A percentile compares a stretch with the other conserved stretches of the same genome.
These are phyloP conservation scores for Lasiosphaeria hispida DNA, from an alignment of 495 filamentous ascomycete genomes.

Conservation along the genomic window DNA sequence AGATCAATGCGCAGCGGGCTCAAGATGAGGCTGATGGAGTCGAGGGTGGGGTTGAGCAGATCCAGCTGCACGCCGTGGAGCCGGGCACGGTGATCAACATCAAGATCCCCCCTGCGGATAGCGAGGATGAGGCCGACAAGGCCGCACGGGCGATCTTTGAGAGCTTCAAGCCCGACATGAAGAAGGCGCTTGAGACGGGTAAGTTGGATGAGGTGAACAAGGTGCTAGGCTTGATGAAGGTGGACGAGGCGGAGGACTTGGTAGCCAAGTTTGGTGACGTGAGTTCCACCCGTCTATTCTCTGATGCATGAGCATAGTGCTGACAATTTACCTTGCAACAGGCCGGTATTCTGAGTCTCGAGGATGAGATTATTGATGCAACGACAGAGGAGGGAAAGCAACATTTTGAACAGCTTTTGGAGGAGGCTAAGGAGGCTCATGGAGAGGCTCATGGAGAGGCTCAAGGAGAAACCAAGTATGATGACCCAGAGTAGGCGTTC, in stretches of 20 bases:
- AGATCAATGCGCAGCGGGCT: constrained; percentile 66
- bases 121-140: constrained; percentile 62
- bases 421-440: constrained; percentile 34
- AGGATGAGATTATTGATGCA: constrained; percentile 90
- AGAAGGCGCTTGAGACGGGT: constrained; percentile 77
- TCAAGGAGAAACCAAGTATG: constrained; percentile 18
- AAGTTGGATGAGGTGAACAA: constrained; percentile 93
- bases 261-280: constrained; percentile 80
- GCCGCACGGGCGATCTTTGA: constrained; percentile 76
- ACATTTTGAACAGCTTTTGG: constrained; percentile 75
- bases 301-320: not conserved
- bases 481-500: constrained; percentile 32
- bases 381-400: constrained; percentile 88
- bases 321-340: constrained; percentile 24
- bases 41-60: constrained; percentile 79
- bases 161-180: constrained; percentile 73
- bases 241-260: constrained; percentile 87
- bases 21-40: constrained; percentile 60
- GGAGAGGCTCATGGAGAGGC: constrained; percentile 27
- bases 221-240: constrained; percentile 85
- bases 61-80: constrained; percentile 94
- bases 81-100: constrained; percentile 93
- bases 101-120: constrained; percentile 64
- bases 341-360: constrained; percentile 87
- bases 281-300: no score